phyloP scores from a whole-genome alignment of 2,329 filamentous ascomycete species.

The Epichloe coenophiala region DNA sequence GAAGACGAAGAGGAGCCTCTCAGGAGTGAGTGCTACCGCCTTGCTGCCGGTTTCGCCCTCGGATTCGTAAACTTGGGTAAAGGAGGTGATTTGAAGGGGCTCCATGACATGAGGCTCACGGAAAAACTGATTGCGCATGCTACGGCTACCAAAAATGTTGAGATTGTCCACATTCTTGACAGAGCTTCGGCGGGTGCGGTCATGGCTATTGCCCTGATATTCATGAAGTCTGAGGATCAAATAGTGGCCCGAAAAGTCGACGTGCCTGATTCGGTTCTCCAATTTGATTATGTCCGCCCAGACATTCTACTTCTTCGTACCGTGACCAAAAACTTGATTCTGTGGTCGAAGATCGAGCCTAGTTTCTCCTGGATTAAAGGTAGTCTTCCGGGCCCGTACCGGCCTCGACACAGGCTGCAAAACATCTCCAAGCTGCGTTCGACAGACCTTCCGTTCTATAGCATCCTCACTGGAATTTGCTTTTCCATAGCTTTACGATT shows the following conservation, averaged over 20 bases:
- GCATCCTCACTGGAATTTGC: conserved; percentile 79
- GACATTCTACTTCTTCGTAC: conserved; percentile 86
- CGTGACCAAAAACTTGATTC: conserved; percentile 76
- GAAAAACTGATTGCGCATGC: conserved; percentile 79
- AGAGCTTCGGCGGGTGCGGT: conserved; percentile 88
- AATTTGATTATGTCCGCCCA: conserved; percentile 91
- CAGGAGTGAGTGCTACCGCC: conserved; percentile 87
- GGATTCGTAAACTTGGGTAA: conserved; percentile 92
- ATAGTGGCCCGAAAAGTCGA: conserved; percentile 84
- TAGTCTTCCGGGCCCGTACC: conserved; percentile 61
- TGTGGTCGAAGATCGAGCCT: conserved; percentile 76
- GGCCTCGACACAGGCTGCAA: conserved; percentile 44
- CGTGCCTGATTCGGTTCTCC: conserved; percentile 74
- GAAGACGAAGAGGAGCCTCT: conserved; percentile 75
- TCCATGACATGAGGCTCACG: conserved; percentile 87
- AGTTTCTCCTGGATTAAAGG: conserved; percentile 60
- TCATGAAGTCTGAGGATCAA: conserved; percentile 89
- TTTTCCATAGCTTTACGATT: conserved; percentile 65
- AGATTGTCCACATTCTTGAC: conserved; percentile 84
- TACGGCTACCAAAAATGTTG: conserved; percentile 78
- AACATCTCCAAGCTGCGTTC: conserved; percentile 53
- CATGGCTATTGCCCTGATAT: conserved; percentile 79
- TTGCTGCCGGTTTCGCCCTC: conserved; percentile 85
- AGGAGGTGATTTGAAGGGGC: conserved; percentile 71
- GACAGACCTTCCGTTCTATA: conserved; percentile 81